phyloP scores from a whole-genome alignment of 1,139 yeast species.

The Yamadazyma mexicana region DNA sequence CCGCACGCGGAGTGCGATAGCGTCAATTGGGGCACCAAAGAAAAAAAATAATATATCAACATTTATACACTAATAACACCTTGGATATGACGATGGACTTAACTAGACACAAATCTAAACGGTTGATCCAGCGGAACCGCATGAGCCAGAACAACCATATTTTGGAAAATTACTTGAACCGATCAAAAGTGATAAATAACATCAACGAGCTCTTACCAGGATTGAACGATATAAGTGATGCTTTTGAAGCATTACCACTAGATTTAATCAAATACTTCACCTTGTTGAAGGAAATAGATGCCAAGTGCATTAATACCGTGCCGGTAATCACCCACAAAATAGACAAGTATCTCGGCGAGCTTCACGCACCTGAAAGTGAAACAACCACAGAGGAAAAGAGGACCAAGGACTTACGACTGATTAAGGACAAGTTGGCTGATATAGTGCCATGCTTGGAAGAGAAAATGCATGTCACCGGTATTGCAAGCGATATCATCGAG shows the following conservation, averaged over 20 bases:
- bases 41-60: too few relatives aligned
- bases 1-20: too few relatives aligned
- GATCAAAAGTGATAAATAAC: conserved; percentile 33
- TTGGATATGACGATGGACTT: conserved; percentile 2
- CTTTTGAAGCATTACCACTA: conserved; percentile 84
- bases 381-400: conserved; percentile 8
- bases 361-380: too few relatives aligned
- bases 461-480: conserved; percentile 95
- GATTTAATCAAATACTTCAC: conserved; percentile 87
- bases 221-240: conserved; percentile 86
- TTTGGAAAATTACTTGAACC: conserved; percentile 36
- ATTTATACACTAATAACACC: too few relatives aligned
- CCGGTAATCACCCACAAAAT: conserved; percentile 68
- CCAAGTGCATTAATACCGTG: conserved; percentile 78
- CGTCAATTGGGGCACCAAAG: too few relatives aligned
- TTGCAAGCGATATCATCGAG: conserved; percentile 77
- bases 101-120: conserved; percentile 50
- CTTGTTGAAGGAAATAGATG: conserved; percentile 87
- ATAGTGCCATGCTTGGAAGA: conserved; percentile 93
- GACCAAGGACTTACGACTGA: conserved; percentile 25
- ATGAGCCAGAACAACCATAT: conserved; percentile 18
- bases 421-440: conserved; percentile 57
- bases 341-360: conserved; percentile 47
- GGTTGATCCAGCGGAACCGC: conserved; percentile 38
- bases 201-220: conserved; percentile 71